phyloP scores from a whole-genome alignment of 257 asterid genomes.

The Nicotiana undulata region DNA sequence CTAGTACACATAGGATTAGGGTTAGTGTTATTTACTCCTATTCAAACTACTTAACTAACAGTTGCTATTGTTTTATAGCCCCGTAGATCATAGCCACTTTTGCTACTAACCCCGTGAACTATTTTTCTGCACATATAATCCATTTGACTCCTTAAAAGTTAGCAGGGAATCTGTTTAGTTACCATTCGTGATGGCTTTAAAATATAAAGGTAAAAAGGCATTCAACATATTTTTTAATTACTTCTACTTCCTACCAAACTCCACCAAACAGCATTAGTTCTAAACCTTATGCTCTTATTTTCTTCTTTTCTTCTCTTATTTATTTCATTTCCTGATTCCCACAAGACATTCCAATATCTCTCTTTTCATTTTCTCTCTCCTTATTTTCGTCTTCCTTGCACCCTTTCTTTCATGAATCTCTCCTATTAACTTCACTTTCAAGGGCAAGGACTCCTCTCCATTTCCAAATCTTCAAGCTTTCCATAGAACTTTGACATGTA shows the following conservation, averaged over 20 bases:
- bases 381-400: neutral
- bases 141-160: no score
- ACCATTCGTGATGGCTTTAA: neutral
- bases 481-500: neutral
- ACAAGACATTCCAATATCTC: neutral
- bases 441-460: neutral
- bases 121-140: no score
- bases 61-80: no score
- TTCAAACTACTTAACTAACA: no score
- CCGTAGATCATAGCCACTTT: no score
- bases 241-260: neutral
- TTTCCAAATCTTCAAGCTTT: slow-evolving; percentile 2
- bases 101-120: no score
- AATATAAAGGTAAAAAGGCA: neutral
- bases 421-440: neutral
- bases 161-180: neutral
- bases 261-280: neutral
- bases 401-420: neutral
- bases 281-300: neutral
- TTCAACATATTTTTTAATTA: neutral
- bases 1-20: no score
- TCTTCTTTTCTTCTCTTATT: neutral
- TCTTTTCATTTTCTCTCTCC: neutral
- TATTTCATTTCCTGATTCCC: no score
- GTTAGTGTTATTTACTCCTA: no score